Evolutionary conservation across 345 rosid species (phyloP).

Genomic region (Syzygium aromaticum): DNA sequence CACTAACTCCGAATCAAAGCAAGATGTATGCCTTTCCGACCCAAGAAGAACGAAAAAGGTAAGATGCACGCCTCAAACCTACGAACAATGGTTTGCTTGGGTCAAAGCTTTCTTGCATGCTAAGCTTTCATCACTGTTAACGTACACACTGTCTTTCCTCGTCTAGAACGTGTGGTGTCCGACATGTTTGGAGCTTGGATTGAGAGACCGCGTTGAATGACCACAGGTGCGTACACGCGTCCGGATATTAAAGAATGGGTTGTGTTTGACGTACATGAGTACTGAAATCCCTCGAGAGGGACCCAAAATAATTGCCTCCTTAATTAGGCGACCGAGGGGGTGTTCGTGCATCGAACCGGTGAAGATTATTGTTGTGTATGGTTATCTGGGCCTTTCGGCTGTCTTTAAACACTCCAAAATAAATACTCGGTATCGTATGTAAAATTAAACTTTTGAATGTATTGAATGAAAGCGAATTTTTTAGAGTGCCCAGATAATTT

Average conservation of each 20-base stretch:
- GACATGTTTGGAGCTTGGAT: not conserved
- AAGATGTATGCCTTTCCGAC: not conserved
- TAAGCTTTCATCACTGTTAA: not conserved
- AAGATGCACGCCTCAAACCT: not conserved
- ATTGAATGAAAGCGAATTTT: not conserved
- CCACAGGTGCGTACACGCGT: not conserved
- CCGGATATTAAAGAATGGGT: not conserved
- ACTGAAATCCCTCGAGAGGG: not conserved
- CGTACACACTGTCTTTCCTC: not conserved
- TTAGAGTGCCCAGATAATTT: not conserved
- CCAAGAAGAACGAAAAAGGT: not conserved
- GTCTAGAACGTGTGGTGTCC: not conserved
- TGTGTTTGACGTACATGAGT: not conserved
- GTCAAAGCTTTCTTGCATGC: not conserved
- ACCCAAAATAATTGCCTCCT: not conserved
- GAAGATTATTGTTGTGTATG: not conserved
- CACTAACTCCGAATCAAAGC: not conserved
- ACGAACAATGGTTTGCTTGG: not conserved
- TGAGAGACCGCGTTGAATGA: not conserved
- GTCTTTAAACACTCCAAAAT: not conserved
- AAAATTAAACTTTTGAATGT: not conserved
- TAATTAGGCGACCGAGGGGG: not conserved
- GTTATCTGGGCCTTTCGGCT: not conserved
- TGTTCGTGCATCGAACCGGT: not conserved
- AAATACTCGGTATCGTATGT: not conserved